Conservation (phyloP, 257 asterid species). For the Oldenlandia corymbosa region DNA sequence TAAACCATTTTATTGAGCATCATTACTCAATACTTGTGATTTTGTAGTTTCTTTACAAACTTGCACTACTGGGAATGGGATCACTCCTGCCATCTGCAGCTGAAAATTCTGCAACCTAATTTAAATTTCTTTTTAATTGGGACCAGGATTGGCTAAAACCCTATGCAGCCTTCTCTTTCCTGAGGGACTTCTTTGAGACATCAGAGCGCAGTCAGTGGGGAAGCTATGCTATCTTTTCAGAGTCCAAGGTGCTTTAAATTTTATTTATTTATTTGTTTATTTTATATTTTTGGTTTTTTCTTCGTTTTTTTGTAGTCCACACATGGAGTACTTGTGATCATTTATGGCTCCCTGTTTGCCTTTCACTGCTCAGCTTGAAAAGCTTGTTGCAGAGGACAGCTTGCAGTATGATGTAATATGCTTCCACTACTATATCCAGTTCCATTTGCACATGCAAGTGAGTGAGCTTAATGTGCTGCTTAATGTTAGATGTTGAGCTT, state of each 20-base stretch:
- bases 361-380: conserved; percentile 72
- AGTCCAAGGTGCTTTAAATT: conserved; percentile 49
- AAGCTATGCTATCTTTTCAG: conserved; percentile 60
- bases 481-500: conserved; percentile 3
- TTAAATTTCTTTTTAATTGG: neutral
- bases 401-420: conserved; percentile 59
- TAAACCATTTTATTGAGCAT: too few species aligned
- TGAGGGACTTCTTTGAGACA: conserved; percentile 92
- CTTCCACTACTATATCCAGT: conserved; percentile 89
- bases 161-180: conserved; percentile 92
- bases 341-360: conserved; percentile 14
- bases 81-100: neutral
- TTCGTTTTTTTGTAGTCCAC: neutral
- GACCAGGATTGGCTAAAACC: conserved; percentile 91
- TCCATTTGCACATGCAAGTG: conserved; percentile 80
- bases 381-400: conserved; percentile 68
- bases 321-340: conserved; percentile 1
- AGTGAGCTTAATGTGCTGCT: conserved; percentile 21
- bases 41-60: conserved; percentile 1
- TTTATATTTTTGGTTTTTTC: neutral
- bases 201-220: conserved; percentile 99
- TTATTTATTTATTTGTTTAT: neutral
- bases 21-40: too few species aligned
- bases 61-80: neutral
- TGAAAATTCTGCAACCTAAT: conserved; percentile 7